A percentile compares a stretch with the other conserved stretches of the same genome.
Evolutionary conservation across 371 early-diverging fungal species (phyloP).

Genomic region (Nematocida sp.): DNA sequence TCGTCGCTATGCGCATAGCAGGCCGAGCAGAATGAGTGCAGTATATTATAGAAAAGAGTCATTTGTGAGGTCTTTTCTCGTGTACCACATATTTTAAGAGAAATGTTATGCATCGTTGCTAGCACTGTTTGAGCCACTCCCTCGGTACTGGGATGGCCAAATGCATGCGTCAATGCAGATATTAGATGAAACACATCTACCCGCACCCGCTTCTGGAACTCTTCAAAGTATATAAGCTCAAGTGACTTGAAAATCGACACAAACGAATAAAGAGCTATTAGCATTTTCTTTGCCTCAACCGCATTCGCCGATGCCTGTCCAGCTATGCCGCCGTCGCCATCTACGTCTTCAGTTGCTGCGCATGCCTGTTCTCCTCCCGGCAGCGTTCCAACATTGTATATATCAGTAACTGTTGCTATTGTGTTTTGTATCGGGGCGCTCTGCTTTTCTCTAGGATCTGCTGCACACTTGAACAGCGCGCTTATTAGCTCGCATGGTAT

Average conservation of each 20-base stretch:
- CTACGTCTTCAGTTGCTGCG: background rate
- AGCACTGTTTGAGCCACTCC: slow-evolving; percentile 32
- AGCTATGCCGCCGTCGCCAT: background rate
- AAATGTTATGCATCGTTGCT: slow-evolving; percentile 31
- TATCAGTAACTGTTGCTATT: background rate
- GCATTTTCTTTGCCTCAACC: slow-evolving; percentile 27
- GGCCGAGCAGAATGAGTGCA: slow-evolving; percentile 53
- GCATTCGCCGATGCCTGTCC: background rate
- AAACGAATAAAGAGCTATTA: slow-evolving; percentile 30
- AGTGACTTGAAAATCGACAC: slow-evolving; percentile 44
- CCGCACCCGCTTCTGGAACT: slow-evolving; percentile 37
- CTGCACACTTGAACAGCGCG: slow-evolving; percentile 47
- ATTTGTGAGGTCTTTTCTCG: slow-evolving; percentile 57
- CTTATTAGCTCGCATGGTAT: slow-evolving; percentile 6
- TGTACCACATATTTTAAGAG: slow-evolving; percentile 21
- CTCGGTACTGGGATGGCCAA: slow-evolving; percentile 33
- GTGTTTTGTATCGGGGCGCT: background rate
- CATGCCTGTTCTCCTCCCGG: background rate
- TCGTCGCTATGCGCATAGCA: slow-evolving; percentile 41
- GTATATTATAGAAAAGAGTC: slow-evolving; percentile 57
- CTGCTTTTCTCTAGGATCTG: background rate
- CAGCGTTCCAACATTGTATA: background rate
- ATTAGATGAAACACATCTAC: slow-evolving; percentile 25
- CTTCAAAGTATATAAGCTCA: slow-evolving; percentile 50
- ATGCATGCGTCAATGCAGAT: slow-evolving; percentile 24